Percentiles rank a stretch among this genome's conserved stretches.
Conservation (phyloP, 176 grass and related monocot genomes). For the Oryza australiensis region DNA sequence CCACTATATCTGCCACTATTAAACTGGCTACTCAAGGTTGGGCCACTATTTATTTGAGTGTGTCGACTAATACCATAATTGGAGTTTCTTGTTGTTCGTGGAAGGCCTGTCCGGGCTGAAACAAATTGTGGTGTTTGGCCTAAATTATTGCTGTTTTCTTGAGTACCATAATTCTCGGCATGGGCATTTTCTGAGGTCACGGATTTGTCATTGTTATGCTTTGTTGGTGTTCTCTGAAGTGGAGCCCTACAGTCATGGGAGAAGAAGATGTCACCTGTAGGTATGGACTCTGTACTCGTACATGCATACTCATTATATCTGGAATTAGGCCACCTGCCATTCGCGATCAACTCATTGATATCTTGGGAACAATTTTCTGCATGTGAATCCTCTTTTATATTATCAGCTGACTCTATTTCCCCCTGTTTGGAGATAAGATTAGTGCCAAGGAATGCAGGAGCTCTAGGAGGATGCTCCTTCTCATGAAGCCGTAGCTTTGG, state of each 20-base stretch:
- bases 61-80: conserved; percentile 40
- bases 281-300: conserved; percentile 62
- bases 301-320: conserved; percentile 57
- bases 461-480: conserved; percentile 48
- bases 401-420: conserved; percentile 31
- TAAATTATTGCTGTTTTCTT: conserved; percentile 43
- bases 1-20: conserved; percentile 42
- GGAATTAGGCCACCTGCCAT: conserved; percentile 40
- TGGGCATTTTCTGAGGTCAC: conserved; percentile 25
- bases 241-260: conserved; percentile 56
- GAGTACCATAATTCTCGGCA: conserved; percentile 28
- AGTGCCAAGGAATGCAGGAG: conserved; percentile 46
- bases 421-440: conserved; percentile 25
- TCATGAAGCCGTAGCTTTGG: conserved; percentile 41
- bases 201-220: conserved; percentile 29
- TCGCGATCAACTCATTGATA: conserved; percentile 44
- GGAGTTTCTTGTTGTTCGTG: conserved; percentile 46
- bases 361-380: conserved; percentile 49
- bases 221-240: conserved; percentile 45
- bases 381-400: conserved; percentile 39
- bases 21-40: conserved; percentile 40
- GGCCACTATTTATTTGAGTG: conserved; percentile 28
- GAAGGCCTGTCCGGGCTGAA: conserved; percentile 44
- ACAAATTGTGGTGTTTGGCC: conserved; percentile 31
- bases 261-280: conserved; percentile 74